Conservation (phyloP, 2,329 filamentous ascomycete genomes). For the Aspergillus fischeri region DNA sequence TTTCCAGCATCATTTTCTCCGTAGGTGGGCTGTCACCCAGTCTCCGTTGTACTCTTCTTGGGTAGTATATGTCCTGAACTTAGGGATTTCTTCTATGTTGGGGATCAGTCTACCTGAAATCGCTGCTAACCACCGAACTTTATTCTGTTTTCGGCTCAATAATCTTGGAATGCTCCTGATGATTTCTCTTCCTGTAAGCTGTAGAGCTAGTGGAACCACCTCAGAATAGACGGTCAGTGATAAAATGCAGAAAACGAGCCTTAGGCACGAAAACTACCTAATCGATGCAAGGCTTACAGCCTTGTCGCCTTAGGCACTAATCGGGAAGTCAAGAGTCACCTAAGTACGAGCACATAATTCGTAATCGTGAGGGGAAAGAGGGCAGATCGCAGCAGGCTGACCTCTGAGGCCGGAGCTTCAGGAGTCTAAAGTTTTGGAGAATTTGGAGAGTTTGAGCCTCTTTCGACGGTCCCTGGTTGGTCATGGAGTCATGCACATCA, state of each 20-base stretch:
- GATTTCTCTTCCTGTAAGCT: neutral
- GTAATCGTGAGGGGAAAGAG: neutral
- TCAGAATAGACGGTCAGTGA: neutral
- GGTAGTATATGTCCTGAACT: neutral
- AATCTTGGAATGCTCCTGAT: neutral
- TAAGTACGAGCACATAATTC: neutral
- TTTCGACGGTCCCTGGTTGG: neutral
- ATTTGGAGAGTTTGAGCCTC: neutral
- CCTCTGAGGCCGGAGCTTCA: neutral
- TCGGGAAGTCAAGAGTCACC: neutral
- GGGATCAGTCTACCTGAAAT: neutral
- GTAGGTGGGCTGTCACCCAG: no score
- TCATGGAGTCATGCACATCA: neutral
- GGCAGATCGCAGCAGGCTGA: neutral
- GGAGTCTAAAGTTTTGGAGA: neutral
- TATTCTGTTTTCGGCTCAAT: neutral
- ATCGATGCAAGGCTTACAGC: neutral
- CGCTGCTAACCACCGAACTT: neutral
- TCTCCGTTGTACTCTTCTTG: neutral
- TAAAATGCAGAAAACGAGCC: neutral
- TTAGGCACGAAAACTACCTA: neutral
- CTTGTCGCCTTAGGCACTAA: conserved; percentile 3
- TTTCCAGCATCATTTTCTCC: neutral
- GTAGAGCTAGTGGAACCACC: neutral
- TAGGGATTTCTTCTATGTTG: neutral